Percentiles rank a stretch among this genome's conserved stretches.
These are phyloP conservation scores for Aureobasidium sp. DNA, from an alignment of 2,329 filamentous ascomycete species.

Conservation along the genomic window DNA sequence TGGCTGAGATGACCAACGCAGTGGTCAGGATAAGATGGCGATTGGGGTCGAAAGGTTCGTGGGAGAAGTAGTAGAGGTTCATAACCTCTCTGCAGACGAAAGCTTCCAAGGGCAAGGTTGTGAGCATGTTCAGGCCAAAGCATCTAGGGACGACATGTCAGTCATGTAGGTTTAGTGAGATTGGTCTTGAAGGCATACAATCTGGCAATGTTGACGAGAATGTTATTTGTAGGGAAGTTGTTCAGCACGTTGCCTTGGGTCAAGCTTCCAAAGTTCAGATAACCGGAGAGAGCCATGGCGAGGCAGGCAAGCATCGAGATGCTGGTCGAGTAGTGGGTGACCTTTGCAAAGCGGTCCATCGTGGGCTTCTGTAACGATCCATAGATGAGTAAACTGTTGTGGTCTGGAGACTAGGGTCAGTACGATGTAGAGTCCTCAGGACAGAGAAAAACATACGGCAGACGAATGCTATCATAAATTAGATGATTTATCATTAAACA, in stretches of 20 bases:
- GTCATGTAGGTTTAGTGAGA: background rate
- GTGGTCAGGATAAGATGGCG: conserved; percentile 85
- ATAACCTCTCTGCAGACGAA: conserved; percentile 98
- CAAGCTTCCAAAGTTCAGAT: conserved; percentile 84
- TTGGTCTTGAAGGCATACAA: conserved; percentile 42
- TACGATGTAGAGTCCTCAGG: background rate
- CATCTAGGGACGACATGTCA: conserved; percentile 42
- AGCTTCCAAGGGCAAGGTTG: conserved; percentile 88
- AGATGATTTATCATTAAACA: conserved; percentile 23
- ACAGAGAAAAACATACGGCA: conserved; percentile 45
- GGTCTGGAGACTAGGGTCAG: conserved; percentile 45
- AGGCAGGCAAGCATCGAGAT: conserved; percentile 91
- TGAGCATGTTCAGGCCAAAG: conserved; percentile 98
- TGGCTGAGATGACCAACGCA: conserved; percentile 68
- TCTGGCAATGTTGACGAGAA: conserved; percentile 89
- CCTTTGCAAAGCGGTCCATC: conserved; percentile 84
- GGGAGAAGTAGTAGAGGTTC: conserved; percentile 72
- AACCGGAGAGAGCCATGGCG: conserved; percentile 78
- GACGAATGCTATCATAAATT: conserved; percentile 51
- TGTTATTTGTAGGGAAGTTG: conserved; percentile 87
- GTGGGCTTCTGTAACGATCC: conserved; percentile 90
- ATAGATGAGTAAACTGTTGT: conserved; percentile 97
- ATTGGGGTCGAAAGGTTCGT: conserved; percentile 71
- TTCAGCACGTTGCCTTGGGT: conserved; percentile 96
- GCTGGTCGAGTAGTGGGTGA: conserved; percentile 88